Base-by-base conservation (phyloP, 805 yeast species). In the Wickerhamiella allomyrinae region DNA sequence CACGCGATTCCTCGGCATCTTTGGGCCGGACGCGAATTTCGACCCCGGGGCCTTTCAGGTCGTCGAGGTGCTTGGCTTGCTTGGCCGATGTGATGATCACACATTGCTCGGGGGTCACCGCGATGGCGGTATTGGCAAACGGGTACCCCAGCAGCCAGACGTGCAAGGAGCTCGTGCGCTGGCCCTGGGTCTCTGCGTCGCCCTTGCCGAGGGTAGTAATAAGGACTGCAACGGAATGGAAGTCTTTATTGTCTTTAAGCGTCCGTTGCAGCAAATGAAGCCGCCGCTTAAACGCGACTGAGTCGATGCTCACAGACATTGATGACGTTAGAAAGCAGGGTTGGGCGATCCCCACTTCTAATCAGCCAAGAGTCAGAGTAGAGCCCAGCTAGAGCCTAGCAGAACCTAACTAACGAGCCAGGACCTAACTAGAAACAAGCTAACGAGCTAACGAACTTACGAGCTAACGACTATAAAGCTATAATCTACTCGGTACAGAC, bases 101-200 rank as follows among this genome's bases (percentile, higher is more conserved):
- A 29, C 76, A 65, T 49, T 74, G 75, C 29, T 71, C 73, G 42
- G 70, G 68, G 3, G 81, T 71, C 44, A 87, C 63, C 40, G 70
- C 74, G 41, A 89, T 62, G 23, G 77, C 76, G 1, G 96, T 86
- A 40, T 91, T 91, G n/a, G 94, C 93, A 57, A 89, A 89, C 58
- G 91, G 97, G 58, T 87, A 89, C 3, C 96, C 95, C 39, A 89
- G 64, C 41, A 89, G 65, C 97, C 97, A 89, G 39, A 56, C 50
- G 58, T 87, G 96, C 37, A 87, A 62, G 36, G 81, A 78, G 1
- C 94, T 77, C 10, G 94, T 79, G 61, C 84, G 84, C 57, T 81
- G 85, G 61, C 84, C 86, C 38, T 94, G 93, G 58, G 85, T 81
- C 49, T 81, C 89, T 46, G 82, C 91, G 57, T 84, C 86, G 35